phyloP scores from a whole-genome alignment of 2,329 filamentous ascomycete genomes.

The Dryadomyces quercus-mongolicae region DNA sequence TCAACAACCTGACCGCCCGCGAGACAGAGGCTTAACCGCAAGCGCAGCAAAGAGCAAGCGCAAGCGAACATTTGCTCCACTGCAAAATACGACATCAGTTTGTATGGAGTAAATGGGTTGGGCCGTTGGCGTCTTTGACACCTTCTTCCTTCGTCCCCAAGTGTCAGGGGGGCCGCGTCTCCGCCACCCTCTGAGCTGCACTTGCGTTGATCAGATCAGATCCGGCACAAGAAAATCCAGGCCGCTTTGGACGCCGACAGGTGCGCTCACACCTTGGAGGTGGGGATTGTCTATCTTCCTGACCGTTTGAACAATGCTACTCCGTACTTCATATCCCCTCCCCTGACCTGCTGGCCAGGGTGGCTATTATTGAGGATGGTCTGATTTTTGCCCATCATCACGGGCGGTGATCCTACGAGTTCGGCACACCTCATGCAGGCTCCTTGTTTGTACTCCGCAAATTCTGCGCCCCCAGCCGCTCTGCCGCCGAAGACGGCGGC shows the following conservation, averaged over 20 bases:
- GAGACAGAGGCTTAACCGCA: too few relatives aligned
- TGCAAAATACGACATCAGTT: too few relatives aligned
- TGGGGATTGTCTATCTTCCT: too few relatives aligned
- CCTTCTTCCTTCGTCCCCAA: too few relatives aligned
- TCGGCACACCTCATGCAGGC: background rate
- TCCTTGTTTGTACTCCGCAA: too few relatives aligned
- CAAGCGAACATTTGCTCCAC: too few relatives aligned
- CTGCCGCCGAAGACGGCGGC: background rate
- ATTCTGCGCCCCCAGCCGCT: too few relatives aligned
- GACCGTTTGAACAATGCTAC: background rate
- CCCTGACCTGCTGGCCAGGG: background rate
- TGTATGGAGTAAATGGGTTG: too few relatives aligned
- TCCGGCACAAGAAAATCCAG: background rate
- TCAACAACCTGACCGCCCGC: too few relatives aligned
- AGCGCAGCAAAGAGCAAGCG: too few relatives aligned
- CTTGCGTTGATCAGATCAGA: background rate
- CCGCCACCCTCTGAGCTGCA: background rate
- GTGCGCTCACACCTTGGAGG: background rate
- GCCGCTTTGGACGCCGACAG: background rate
- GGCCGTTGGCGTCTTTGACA: too few relatives aligned
- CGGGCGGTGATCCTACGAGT: background rate
- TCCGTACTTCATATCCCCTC: background rate
- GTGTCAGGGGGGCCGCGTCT: background rate
- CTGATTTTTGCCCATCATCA: background rate
- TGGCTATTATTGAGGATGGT: background rate